A percentile compares a stretch with the other conserved stretches of the same genome.
phyloP scores from a whole-genome alignment of 345 rosid genomes.

The Hevea brasiliensis region DNA sequence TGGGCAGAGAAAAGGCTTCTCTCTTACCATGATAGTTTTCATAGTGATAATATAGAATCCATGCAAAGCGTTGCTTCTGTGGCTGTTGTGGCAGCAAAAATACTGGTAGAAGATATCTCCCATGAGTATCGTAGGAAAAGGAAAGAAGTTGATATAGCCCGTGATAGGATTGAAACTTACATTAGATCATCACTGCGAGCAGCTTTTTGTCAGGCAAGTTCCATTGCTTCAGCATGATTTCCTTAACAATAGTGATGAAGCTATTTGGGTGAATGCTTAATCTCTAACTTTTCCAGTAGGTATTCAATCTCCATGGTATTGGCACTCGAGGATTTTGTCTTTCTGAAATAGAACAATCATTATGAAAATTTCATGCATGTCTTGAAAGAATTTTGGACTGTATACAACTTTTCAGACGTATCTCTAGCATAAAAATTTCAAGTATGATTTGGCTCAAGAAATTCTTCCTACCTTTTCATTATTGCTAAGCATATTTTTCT shows the following conservation, averaged over 20 bases:
- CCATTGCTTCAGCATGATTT: slow-evolving; percentile 9
- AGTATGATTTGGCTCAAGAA: neutral
- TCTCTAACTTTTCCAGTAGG: neutral
- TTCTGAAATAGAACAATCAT: neutral
- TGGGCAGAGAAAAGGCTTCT: slow-evolving; percentile 98
- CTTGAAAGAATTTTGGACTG: neutral
- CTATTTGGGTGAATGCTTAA: neutral
- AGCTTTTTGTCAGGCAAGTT: slow-evolving; percentile 41
- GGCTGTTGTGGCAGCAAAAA: slow-evolving; percentile 80
- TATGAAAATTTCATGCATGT: neutral
- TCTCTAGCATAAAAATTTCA: neutral
- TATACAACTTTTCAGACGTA: neutral
- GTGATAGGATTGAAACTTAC: slow-evolving; percentile 72
- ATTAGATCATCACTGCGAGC: slow-evolving; percentile 89
- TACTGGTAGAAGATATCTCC: slow-evolving; percentile 90
- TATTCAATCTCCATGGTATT: neutral
- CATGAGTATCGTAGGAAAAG: slow-evolving; percentile 77
- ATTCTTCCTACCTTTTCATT: neutral
- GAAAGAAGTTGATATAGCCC: slow-evolving; percentile 36
- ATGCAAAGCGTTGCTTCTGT: slow-evolving; percentile 85
- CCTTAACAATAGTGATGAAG: slow-evolving; percentile 4
- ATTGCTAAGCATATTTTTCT: neutral
- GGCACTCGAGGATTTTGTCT: neutral
- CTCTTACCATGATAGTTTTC: slow-evolving; percentile 84
- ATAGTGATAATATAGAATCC: slow-evolving; percentile 60